Conservation (phyloP, 805 yeast genomes). For the Danielia oregonensis region DNA sequence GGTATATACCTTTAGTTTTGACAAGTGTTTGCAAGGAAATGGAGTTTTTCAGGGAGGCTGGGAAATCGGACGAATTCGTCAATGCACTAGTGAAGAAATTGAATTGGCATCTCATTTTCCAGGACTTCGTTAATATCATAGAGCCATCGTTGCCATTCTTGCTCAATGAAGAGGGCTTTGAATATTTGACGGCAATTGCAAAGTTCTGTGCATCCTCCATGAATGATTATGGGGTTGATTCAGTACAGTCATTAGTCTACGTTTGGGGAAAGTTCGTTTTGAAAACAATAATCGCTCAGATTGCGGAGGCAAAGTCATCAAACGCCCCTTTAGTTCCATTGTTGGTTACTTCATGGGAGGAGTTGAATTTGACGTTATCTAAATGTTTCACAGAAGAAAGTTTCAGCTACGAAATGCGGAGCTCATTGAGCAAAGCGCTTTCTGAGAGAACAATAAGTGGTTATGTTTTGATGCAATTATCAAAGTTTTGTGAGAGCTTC, state of each 20-base stretch:
- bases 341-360: slow-evolving; percentile 14
- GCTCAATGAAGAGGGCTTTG: slow-evolving; percentile 4
- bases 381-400: slow-evolving; percentile 10
- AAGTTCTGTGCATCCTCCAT: slow-evolving; percentile 16
- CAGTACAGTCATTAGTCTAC: slow-evolving; percentile 16
- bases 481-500: slow-evolving; percentile 29
- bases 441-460: slow-evolving; percentile 12
- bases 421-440: slow-evolving; percentile 21
- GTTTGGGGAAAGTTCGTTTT: slow-evolving; percentile 24
- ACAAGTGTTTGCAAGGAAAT: slow-evolving; percentile 9
- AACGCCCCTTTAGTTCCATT: slow-evolving; percentile 6
- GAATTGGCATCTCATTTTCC: slow-evolving; percentile 29
- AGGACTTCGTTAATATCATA: slow-evolving; percentile 20
- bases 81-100: slow-evolving; percentile 18
- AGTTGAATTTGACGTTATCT: slow-evolving; percentile 9
- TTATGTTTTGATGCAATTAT: slow-evolving; percentile 19
- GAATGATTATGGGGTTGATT: slow-evolving; percentile 18
- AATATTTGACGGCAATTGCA: slow-evolving; percentile 3
- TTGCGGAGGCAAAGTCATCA: slow-evolving; percentile 1
- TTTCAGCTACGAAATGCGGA: slow-evolving; percentile 31
- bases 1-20: slow-evolving; percentile 11
- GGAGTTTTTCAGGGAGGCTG: slow-evolving; percentile 9
- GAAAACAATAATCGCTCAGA: neutral
- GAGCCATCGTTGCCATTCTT: slow-evolving; percentile 19
- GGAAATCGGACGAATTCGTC: slow-evolving; percentile 13